Conservation (phyloP, 1,139 yeast species). For the Yamadazyma buinensis region DNA sequence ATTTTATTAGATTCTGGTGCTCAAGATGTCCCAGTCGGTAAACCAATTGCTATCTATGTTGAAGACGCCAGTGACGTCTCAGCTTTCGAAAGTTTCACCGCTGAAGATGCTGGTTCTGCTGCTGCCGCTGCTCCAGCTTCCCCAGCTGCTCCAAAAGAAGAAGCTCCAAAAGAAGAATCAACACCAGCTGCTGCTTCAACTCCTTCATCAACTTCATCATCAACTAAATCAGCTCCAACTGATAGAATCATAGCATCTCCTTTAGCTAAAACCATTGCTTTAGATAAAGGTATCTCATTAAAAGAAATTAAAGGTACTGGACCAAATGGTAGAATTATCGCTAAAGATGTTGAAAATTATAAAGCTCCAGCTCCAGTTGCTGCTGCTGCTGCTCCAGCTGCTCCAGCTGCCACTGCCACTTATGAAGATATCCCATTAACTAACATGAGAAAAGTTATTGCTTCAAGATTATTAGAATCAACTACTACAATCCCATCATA, state of each 20-base stretch:
- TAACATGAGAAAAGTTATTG: conserved; percentile 92
- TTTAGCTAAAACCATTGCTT: conserved; percentile 87
- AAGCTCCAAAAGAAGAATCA: conserved; percentile 19
- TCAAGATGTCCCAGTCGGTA: conserved; percentile 87
- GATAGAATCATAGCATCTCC: conserved; percentile 93
- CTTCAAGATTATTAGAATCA: conserved; percentile 81
- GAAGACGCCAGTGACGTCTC: conserved; percentile 81
- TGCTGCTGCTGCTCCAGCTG: conserved; percentile 43
- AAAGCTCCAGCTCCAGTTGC: conserved; percentile 35
- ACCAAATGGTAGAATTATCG: conserved; percentile 90
- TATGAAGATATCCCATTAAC: conserved; percentile 84
- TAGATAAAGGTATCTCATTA: conserved; percentile 86
- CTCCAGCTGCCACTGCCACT: conserved; percentile 52
- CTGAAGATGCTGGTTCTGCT: conserved; percentile 73
- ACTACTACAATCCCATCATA: conserved; percentile 87
- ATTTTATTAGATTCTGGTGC: conserved; percentile 82
- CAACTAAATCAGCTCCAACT: conserved; percentile 26
- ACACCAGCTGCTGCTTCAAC: conserved; percentile 21
- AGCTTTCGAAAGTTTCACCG: conserved; percentile 83
- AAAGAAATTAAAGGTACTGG: conserved; percentile 88
- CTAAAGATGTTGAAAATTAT: conserved; percentile 80
- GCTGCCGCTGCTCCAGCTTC: conserved; percentile 31
- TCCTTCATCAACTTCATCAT: conserved; percentile 12
- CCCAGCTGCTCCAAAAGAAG: conserved; percentile 25
- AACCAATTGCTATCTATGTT: conserved; percentile 95